Evolutionary conservation across 2,329 filamentous ascomycete species (phyloP), one percentile per base, ranked within the genome.

Genomic region (Balansia obtecta): DNA sequence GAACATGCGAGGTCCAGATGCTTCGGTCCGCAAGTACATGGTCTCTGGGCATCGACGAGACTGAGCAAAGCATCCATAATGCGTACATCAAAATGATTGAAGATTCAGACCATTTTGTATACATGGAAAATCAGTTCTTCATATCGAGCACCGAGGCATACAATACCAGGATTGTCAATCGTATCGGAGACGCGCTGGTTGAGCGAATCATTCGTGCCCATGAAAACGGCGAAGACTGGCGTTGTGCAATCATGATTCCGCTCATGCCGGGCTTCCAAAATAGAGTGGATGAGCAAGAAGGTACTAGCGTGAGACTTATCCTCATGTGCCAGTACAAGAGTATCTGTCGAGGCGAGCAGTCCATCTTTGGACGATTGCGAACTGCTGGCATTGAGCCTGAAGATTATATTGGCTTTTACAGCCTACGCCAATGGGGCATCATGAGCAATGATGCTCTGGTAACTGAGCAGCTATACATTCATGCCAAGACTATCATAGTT

Each of bases 121-220:
- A 98, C 67, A 95, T 97, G 57, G 93, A 98, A 65, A 98, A 98
- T 63, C 93, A 98, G 63, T 98, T 97, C 69, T 98, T 95, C 71
- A 86, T 98, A 65, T 94, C 88, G 37, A 95, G 88, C 57, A 93
- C 87, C 47, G 86, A 93, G 61, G 89, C 90, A 5, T 82, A 95
- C 58, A 86, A 86, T 48, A 87, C 85, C 12, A 88, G 83, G 63
- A 93, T 98, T 55, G 79, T 88, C 64, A 98, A 98, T 66, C 82
- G 84, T 56, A 96, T 98, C 57, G 91, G 91, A 47, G 91, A 97
- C 68, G 91, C 93, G 3, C 74, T 98, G 33, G 91, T 97, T 9
- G 86, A 95, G 60, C 86, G 93, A 46, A 93, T 95, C 59, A 84
- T 90, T 53, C 80, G 87, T 52, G 93, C 93, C 0, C 78, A 88